Conservation (phyloP, 2,329 filamentous ascomycete genomes). For the Corynespora cassiicola region DNA sequence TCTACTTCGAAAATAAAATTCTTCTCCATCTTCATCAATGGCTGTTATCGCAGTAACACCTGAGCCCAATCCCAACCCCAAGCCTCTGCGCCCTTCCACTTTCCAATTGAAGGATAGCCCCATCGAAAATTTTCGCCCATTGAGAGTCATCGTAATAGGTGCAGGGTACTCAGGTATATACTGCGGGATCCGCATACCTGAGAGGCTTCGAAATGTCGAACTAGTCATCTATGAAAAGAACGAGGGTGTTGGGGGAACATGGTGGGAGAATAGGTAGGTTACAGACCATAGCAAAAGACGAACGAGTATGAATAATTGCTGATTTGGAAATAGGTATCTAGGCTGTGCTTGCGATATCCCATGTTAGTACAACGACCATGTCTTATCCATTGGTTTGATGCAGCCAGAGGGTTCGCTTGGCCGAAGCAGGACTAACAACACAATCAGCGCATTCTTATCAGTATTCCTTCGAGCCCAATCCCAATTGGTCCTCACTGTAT, state of each 20-base stretch:
- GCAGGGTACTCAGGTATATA: slow-evolving; percentile 54
- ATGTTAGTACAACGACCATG: slow-evolving; percentile 28
- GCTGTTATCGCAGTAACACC: too few species aligned
- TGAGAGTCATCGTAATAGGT: slow-evolving; percentile 54
- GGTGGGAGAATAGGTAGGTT: slow-evolving; percentile 46
- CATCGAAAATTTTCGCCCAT: slow-evolving; percentile 50
- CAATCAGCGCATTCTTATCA: slow-evolving; percentile 48
- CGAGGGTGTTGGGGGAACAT: slow-evolving; percentile 46
- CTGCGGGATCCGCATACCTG: slow-evolving; percentile 52
- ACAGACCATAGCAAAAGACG: too few species aligned
- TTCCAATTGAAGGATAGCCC: slow-evolving; percentile 45
- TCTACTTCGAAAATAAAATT: too few species aligned
- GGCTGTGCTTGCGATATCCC: slow-evolving; percentile 53
- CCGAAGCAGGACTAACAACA: slow-evolving; percentile 3
- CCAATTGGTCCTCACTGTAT: slow-evolving; percentile 49
- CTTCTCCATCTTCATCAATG: too few species aligned
- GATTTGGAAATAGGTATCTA: slow-evolving; percentile 40
- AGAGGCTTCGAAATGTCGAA: slow-evolving; percentile 47
- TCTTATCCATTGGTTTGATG: too few species aligned
- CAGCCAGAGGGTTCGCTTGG: neutral
- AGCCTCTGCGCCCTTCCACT: too few species aligned
- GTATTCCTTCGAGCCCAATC: slow-evolving; percentile 52
- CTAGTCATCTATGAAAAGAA: slow-evolving; percentile 54
- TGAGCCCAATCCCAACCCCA: too few species aligned
- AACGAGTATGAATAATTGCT: too few species aligned